Evolutionary conservation across 2,329 filamentous ascomycete genomes (phyloP), one percentile per base, ranked within the genome.

Genomic region (Ilyonectria mors-panacis): DNA sequence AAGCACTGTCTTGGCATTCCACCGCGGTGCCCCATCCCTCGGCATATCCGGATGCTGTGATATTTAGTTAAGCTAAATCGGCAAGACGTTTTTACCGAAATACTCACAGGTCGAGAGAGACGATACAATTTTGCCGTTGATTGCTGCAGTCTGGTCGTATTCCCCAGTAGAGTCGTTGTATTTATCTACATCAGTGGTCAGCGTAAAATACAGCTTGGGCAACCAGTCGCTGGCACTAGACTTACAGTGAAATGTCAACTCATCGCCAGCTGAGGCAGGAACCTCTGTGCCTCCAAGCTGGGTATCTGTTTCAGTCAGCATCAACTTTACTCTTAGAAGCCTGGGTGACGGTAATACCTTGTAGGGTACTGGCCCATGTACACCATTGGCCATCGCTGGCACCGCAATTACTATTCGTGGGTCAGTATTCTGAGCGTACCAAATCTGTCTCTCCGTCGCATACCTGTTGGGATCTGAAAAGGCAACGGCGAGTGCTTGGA

Each of bases 21-120:
- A 71, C 69, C 1, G 69, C 69, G 0, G 68, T 71, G 8, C 69
- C 69, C 69, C 68, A 70, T 3, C 68, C 69, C 44, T 71, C 54
- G 1, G 69, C 69, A 19, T 51, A 37, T 1, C 68, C 69, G 23
- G 68, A 71, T 6, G 68, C 68, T 71, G 26, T 4, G 19, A 35
- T n/a, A 26, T 10, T 10, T 6, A 39, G 3, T 64, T 19, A 51
- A 21, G 2, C 13, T 6, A 2, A 10, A 1, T 2, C 3, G 26
- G n/a, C 23, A 37, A 13, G 1, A 2, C 5, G 9, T 2, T 12
- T 2, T 35, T 15, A n/a, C 6, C 5, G 33, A n/a, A 19, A 10
- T 13, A 5, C 67, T 19, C 8, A 66, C 69, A 37, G 0, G 69
- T 71, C 1, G 69, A 71, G 2, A 71, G 61, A 2, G 59, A 45